Percentiles rank a stretch among this genome's conserved stretches.
Evolutionary conservation across 225 moss, liverwort and hornwort genomes (phyloP).

Genomic region (Straminergon stramineum): DNA sequence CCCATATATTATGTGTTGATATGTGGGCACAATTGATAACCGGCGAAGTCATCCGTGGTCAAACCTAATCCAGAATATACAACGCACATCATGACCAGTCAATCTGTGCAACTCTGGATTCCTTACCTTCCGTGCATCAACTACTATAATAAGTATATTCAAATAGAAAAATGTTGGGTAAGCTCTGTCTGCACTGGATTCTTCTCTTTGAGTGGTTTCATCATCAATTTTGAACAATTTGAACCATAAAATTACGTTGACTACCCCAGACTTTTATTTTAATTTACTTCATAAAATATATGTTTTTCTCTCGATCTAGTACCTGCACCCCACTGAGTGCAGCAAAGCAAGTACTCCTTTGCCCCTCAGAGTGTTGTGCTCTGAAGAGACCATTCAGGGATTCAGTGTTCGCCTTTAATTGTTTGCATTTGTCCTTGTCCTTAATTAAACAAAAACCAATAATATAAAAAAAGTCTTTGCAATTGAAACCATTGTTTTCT

Average conservation of each 20-base stretch:
- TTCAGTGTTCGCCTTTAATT: too few species aligned
- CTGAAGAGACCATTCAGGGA: not conserved
- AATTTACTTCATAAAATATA: not conserved
- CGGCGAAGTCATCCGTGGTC: not conserved
- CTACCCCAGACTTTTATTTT: too few species aligned
- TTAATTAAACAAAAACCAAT: not conserved
- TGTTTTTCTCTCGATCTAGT: not conserved
- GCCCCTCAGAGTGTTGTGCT: not conserved
- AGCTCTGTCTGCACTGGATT: not conserved
- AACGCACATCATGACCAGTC: not conserved
- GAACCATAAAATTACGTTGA: not conserved
- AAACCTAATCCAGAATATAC: not conserved
- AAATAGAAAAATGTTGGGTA: too few species aligned
- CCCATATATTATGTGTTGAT: not conserved
- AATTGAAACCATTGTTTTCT: not conserved
- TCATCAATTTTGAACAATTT: not conserved
- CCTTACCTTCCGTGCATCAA: not conserved
- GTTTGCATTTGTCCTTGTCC: not conserved
- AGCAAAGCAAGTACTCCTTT: not conserved
- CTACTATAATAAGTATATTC: not conserved
- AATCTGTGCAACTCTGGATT: not conserved
- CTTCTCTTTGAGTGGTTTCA: not conserved
- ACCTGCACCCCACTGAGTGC: not conserved
- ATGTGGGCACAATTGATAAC: not conserved
- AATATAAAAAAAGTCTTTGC: not conserved